Base-by-base conservation (phyloP, 2,329 filamentous ascomycete genomes). In the Neofusicoccum laricinum region DNA sequence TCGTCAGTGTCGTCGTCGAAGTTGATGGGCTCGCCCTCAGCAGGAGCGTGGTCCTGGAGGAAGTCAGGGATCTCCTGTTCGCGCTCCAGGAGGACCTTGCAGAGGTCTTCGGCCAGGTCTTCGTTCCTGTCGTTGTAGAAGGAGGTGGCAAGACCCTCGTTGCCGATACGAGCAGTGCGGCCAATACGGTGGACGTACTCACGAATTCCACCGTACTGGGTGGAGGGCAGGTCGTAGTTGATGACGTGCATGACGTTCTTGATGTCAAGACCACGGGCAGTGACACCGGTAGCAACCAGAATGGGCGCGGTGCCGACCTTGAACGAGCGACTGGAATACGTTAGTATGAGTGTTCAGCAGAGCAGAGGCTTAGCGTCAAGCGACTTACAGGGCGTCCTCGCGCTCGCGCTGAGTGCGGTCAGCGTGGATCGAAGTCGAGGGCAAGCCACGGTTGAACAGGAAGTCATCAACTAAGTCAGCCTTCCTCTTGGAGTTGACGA, bases 101-200 rank as follows among this genome's bases (percentile, higher is more conserved):
- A 90, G 0, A 99, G 82, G 1, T 90, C 87, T 10, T 85, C 82
- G 0, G 85, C 92, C 46, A 98, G 79, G 2, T 88, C 84, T 64
- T 90, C 86, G 70, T 98, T 91, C 0, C 84, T 81, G 0, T 93
- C 88, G 30, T 89, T 92, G 81, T 90, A 98, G 80, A 99, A 94
- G 0, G 94, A 97, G 0, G 91, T 94, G 0, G 95, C 93, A 4
- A 93, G 80, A 17, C 95, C 95, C 49, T 85, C 84, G 69, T 97
- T 91, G 2, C 95, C 95, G 72, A 97, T 97, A 61, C 95, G 92
- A 63, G 91, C 95, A 69, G 95, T 99, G 66, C 95, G 93, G 67
- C 95, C 95, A 73, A 98, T 98, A 12, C 95, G 92, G 73, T 99
- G 95, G 30, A 90, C 88, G 71, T 98, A 99, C 75, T 98, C 95